Conservation (phyloP, 495 filamentous ascomycete genomes). For the Neurospora hispaniola region DNA sequence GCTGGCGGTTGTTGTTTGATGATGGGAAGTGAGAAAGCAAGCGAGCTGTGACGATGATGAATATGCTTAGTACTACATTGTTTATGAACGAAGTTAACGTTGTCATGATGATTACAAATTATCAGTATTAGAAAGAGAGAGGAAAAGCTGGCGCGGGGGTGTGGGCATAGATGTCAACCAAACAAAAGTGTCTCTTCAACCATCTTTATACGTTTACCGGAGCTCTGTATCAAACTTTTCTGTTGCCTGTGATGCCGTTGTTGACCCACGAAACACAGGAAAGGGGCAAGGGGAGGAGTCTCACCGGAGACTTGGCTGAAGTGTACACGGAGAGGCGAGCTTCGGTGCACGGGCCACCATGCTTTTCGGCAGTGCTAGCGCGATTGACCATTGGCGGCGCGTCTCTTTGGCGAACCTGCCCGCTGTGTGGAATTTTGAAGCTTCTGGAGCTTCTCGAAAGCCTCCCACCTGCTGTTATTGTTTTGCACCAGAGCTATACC, state of each 20-base stretch:
- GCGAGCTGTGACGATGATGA: not conserved
- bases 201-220: not conserved
- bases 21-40: not conserved
- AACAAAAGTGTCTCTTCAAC: not conserved
- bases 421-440: slow-evolving; percentile 17
- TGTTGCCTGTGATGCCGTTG: not conserved
- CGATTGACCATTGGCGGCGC: not conserved
- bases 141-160: not conserved
- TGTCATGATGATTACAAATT: not conserved
- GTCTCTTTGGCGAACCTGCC: not conserved
- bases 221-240: not conserved
- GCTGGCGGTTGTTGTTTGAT: slow-evolving; percentile 6
- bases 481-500: not conserved
- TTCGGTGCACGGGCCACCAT: not conserved
- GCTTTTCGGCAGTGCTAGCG: not conserved
- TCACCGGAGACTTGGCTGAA: not conserved
- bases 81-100: not conserved
- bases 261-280: not conserved
- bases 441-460: slow-evolving; percentile 11
- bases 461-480: not conserved
- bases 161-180: not conserved
- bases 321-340: not conserved
- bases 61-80: not conserved
- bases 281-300: not conserved
- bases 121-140: not conserved